Percentiles rank a stretch among this genome's conserved stretches.
phyloP scores from a whole-genome alignment of 176 grass and related monocot genomes.

The Ensete glaucum region DNA sequence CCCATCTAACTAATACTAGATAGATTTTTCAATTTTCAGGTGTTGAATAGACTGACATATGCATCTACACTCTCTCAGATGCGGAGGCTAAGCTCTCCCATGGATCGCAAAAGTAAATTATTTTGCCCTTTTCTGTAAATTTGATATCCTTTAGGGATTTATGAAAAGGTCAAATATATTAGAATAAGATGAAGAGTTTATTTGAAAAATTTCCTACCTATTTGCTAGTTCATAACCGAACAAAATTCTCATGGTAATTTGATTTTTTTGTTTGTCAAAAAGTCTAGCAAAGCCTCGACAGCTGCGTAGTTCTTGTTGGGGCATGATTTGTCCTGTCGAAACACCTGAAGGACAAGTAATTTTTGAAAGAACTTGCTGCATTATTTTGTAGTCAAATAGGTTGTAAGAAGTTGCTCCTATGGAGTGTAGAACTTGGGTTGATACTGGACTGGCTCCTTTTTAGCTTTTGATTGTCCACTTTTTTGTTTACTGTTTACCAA shows the following conservation, averaged over 20 bases:
- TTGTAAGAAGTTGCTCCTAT: not conserved
- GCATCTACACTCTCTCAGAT: slow-evolving; percentile 95
- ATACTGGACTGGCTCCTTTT: not conserved
- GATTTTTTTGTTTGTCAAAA: slow-evolving; percentile 37
- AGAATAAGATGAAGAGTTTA: not conserved
- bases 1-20: not conserved
- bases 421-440: not conserved
- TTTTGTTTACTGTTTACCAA: not conserved
- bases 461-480: not conserved
- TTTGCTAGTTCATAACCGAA: not conserved
- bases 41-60: slow-evolving; percentile 97
- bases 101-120: slow-evolving; percentile 76
- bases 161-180: not conserved
- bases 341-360: slow-evolving; percentile 92
- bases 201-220: not conserved
- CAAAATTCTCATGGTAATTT: not conserved
- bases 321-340: slow-evolving; percentile 99
- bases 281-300: slow-evolving; percentile 94
- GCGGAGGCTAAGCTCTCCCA: slow-evolving; percentile 93
- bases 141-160: not conserved
- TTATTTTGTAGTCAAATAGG: not conserved
- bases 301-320: slow-evolving; percentile 96
- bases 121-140: slow-evolving; percentile 4
- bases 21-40: slow-evolving; percentile 35
- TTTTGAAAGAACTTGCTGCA: not conserved